These are phyloP conservation scores for Metarhizium humberi DNA, from an alignment of 2,329 filamentous ascomycete genomes.

Conservation along the genomic window DNA sequence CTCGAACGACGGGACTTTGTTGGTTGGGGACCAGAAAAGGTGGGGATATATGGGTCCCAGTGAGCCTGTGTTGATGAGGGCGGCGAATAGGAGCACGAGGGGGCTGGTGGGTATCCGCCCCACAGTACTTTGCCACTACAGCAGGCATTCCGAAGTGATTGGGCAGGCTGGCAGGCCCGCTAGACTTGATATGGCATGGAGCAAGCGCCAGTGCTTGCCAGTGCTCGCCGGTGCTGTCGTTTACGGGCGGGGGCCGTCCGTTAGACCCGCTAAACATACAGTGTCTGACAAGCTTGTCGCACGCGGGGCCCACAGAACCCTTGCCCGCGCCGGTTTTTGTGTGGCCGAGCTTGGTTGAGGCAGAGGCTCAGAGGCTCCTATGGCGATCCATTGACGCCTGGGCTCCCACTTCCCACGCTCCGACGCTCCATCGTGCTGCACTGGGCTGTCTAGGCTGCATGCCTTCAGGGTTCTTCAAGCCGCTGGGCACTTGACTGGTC, in stretches of 20 bases:
- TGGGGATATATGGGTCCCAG: conserved; percentile 6
- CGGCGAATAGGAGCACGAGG: conserved; percentile 20
- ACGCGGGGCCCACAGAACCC: neutral
- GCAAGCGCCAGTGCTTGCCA: conserved; percentile 11
- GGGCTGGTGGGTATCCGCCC: neutral
- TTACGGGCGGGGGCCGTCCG: conserved; percentile 15
- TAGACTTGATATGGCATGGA: conserved; percentile 6
- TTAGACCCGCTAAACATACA: neutral
- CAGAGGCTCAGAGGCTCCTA: neutral
- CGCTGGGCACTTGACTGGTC: neutral
- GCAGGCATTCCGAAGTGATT: conserved; percentile 15
- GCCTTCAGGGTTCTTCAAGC: neutral
- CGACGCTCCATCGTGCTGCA: neutral
- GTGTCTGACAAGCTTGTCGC: neutral
- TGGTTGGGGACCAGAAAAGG: conserved; percentile 18
- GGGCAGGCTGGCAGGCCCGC: conserved; percentile 14
- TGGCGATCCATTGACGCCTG: neutral
- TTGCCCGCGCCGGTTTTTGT: neutral
- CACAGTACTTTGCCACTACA: conserved; percentile 19
- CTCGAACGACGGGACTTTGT: conserved; percentile 17
- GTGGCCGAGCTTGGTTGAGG: neutral
- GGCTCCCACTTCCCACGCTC: too few relatives aligned
- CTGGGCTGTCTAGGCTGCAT: neutral
- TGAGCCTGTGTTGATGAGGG: conserved; percentile 7
- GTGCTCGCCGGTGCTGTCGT: conserved; percentile 15